Base-by-base conservation (phyloP, 139 green algal species). In the Closterium sp. region DNA sequence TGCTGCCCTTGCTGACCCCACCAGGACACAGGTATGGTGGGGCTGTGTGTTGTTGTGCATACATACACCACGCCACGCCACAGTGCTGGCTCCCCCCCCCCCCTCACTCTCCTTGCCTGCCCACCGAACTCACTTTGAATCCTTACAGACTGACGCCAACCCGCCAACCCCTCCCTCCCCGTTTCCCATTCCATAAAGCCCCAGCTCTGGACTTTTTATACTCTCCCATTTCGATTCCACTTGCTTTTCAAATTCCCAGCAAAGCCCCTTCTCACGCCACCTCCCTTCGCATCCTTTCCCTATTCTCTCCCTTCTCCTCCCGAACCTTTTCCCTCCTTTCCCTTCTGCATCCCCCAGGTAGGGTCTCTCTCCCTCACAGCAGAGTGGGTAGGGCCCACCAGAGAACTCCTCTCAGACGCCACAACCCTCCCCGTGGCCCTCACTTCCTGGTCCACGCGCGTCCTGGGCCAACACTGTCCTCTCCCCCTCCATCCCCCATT, bases 341-440 rank as follows among this genome's bases (percentile, higher is more conserved):
- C 38, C n/a, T n/a, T n/a, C n/a, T n/a, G n/a, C n/a, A n/a, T n/a
- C n/a, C 7, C 42, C 62, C 62, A 79, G 62, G 62, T 87, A 27
- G 85, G 85, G 2, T 87, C 85, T 19, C 85, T 87, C 28, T 31
- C n/a, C 1, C n/a, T 87, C 19, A 21, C n/a, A 31, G 22, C 85
- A 24, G 85, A 87, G 85, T 87, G n/a, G n/a, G 85, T 87, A 24
- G 85, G 85, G 6, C 85, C 85, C 85, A 87, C 85, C n/a, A 87
- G 85, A 6, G 85, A 87, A 27, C 21, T 87, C 4, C 85, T 87
- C 27, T 31, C n/a, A 4, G n/a, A 87, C n/a, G n/a, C 85, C 85
- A 30, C 28, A 24, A 21, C 85, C 85, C 21, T 87, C 85, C n/a
- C 85, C 2, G 85, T 87, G 2, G n/a, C n/a, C 85, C 28, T 31